Evolutionary conservation across 306 rosid genomes (phyloP), one percentile per base, ranked within the genome.

Genomic region (Cucurbita pepo): DNA sequence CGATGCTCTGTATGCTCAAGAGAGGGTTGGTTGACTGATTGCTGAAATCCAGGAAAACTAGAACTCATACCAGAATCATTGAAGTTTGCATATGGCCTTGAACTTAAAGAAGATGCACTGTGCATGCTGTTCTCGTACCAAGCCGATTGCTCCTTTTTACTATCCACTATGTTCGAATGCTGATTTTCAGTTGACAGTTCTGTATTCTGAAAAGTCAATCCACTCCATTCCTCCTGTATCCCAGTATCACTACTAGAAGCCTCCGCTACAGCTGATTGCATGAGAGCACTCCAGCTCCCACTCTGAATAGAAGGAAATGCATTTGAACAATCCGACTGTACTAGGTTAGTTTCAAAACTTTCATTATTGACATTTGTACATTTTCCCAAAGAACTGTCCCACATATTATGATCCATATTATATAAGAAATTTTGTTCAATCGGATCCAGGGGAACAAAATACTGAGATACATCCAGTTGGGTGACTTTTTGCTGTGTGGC

Each of bases 231-330:
- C 62, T 85, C 89, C 59, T 83, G 89, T 38, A 77, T 66, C 65
- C 85, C 87, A 9, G 89, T 82, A 77, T 85, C 89, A 75, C 83
- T 85, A 77, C 89, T 85, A 59, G 87, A 85, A 81, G 88, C 88
- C 80, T 85, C 89, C 47, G 85, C 89, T 47, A 85, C 89, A 77
- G 89, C 89, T 54, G 87, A 85, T 79, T 83, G 89, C 89, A 85
- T 85, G 60, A 85, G 89, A 30, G 89, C 89, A 45, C 89, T 85
- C 89, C 89, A 85, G 80, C 87, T 85, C 25, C 87, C 87, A 56
- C 87, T 83, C 77, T 83, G 87, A 77, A 69, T 22, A 34, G 84
- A 80, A 55, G 87, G 84, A 73, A 80, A 72, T 22, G 69, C 69
- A 80, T 63, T 65, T 56, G 79, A 71, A 76, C 58, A 41, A 70